Conservation (phyloP, 805 yeast genomes). For the Wickerhamia fluorescens region DNA sequence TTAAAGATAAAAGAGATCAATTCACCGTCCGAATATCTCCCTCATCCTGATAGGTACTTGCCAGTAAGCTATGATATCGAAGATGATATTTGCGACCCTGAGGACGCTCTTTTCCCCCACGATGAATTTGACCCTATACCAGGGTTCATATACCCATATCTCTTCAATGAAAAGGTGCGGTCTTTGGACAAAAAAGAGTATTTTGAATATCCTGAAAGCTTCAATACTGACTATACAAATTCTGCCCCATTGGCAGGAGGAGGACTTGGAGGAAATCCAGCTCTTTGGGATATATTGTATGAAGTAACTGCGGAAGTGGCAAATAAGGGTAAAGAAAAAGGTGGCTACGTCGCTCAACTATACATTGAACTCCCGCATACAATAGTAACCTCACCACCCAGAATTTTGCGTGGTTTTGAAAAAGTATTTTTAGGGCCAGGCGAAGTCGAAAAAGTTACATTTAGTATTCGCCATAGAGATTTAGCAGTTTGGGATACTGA, state of each 20-base stretch:
- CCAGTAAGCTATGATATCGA: conserved; percentile 36
- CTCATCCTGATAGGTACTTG: conserved; percentile 39
- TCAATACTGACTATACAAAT: conserved; percentile 25
- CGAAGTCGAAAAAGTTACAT: conserved; percentile 27
- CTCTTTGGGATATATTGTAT: conserved; percentile 47
- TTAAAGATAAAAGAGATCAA: conserved; percentile 35
- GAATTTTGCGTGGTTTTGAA: conserved; percentile 50
- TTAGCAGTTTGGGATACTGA: conserved; percentile 50
- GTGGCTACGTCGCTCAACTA: conserved; percentile 46
- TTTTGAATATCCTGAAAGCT: conserved; percentile 34
- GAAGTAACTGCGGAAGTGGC: conserved; percentile 38
- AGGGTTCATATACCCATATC: conserved; percentile 51
- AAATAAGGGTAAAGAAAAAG: conserved; percentile 41
- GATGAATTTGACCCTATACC: conserved; percentile 47
- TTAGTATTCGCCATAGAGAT: conserved; percentile 45
- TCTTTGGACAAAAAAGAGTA: conserved; percentile 29
- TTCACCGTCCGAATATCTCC: conserved; percentile 39
- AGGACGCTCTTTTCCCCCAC: conserved; percentile 47
- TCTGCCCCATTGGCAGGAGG: conserved; percentile 38
- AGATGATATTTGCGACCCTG: conserved; percentile 47
- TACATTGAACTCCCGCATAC: conserved; percentile 47
- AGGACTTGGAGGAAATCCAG: conserved; percentile 54
- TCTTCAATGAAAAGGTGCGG: conserved; percentile 30
- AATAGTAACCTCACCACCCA: conserved; percentile 44
- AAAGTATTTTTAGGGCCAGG: conserved; percentile 43